Evolutionary conservation across 495 filamentous ascomycete genomes (phyloP), one percentile per base, ranked within the genome.

Genomic region (Paragyromitra xinjiangensis): DNA sequence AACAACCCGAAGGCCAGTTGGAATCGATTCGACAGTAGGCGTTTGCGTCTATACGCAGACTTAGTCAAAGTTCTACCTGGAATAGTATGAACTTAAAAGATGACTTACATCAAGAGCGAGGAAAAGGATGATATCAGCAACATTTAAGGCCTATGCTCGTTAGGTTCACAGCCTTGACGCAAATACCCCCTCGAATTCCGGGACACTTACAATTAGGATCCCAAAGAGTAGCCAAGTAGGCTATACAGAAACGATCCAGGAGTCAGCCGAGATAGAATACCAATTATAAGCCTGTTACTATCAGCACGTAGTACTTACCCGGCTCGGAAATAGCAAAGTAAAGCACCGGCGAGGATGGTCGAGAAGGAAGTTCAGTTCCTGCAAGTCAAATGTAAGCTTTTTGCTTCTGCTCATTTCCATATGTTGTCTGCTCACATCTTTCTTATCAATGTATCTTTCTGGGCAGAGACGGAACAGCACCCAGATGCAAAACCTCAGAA

Each of bases 341-440:
- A 98, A 98, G 84, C 95, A 98, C 45, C 95, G 91, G 75, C 95
- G 91, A 29, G 95, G 95, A 80, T 98, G 95, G 80, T 98, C 95
- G 29, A 98, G 87, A 22, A 98, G 87, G 81, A 98, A 98, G 68
- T 88, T 88, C 39, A 97, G 82, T 71, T 97, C 95, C 83, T 97
- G 29, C 90, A 71, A 34, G 42, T 48, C 34, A 56, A 53, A 58
- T 55, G 88, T 88, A 0, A 91, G 29, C 29, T 19, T 34, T 34
- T 24, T 22, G 3, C 14, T 6, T 12, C 16, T 16, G 26, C 19
- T 6, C 14, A 24, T 12, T 24, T 16, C 14, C 4, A 19, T 40
- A 19, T 40, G 45, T 39, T 4, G 85, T 73, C 9, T 50, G 71
- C 73, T 48, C n/a, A 78, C 76, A 50, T 67, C 85, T 64, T 87